These are phyloP conservation scores for Fraxinus quadrangulata DNA, from an alignment of 257 asterid genomes.

Conservation along the genomic window DNA sequence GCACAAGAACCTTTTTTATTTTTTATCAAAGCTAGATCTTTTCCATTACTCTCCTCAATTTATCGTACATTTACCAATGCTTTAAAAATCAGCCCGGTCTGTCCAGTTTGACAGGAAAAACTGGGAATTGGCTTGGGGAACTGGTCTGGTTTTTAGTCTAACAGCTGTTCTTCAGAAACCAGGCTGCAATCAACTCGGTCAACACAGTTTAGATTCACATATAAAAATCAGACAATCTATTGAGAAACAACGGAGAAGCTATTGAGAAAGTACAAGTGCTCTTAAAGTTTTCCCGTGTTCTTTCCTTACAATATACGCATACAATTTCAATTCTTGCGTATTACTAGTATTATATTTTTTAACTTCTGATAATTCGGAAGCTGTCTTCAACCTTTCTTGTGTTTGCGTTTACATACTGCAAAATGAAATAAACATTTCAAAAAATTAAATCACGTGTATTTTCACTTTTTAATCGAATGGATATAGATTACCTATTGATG, in stretches of 20 bases:
- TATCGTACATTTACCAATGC: neutral
- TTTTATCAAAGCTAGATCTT: neutral
- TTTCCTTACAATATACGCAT: neutral
- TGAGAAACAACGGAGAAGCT: neutral
- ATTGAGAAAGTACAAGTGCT: neutral
- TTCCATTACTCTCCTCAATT: neutral
- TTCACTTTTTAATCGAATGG: neutral
- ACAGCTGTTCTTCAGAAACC: neutral
- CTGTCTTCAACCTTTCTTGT: conserved; percentile 53
- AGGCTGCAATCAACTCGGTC: neutral
- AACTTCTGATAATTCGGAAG: conserved; percentile 50
- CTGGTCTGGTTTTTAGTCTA: neutral
- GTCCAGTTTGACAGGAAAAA: neutral
- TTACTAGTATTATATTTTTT: neutral
- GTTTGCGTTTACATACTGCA: conserved; percentile 70
- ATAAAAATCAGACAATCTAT: neutral
- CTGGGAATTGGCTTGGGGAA: neutral
- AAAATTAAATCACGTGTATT: neutral
- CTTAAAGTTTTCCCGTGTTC: neutral
- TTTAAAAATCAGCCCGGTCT: neutral
- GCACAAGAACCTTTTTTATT: neutral
- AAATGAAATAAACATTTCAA: neutral
- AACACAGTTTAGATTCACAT: neutral
- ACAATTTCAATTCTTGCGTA: neutral
- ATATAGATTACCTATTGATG: neutral